Percentiles rank a stretch among this genome's conserved stretches.
phyloP scores from a whole-genome alignment of 2,329 filamentous ascomycete species.

The Didymella keratinophila region DNA sequence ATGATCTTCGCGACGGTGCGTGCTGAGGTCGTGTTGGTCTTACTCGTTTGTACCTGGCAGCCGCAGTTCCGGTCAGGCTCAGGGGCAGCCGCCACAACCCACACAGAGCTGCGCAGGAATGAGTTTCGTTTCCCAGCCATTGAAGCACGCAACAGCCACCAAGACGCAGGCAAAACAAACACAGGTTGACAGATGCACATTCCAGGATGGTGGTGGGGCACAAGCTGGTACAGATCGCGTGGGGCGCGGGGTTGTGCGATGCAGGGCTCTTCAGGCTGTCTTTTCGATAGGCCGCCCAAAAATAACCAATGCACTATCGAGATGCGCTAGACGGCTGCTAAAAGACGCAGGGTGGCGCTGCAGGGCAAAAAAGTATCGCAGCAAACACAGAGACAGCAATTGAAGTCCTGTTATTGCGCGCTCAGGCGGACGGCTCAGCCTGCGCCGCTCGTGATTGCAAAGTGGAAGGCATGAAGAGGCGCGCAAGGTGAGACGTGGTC shows the following conservation, averaged over 20 bases:
- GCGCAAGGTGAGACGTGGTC: slow-evolving; percentile 11
- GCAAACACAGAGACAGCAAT: not conserved
- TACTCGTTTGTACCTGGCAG: slow-evolving; percentile 21
- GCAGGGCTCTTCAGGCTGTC: slow-evolving; percentile 4
- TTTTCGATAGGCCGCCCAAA: slow-evolving; percentile 5
- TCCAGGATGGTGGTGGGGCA: slow-evolving; percentile 9
- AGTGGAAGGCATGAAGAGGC: slow-evolving; percentile 7
- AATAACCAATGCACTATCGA: slow-evolving; percentile 8
- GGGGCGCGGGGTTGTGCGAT: slow-evolving; percentile 16
- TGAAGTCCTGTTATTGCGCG: not conserved
- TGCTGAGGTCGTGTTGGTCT: slow-evolving; percentile 6
- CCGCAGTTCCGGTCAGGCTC: slow-evolving; percentile 9
- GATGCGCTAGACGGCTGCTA: slow-evolving; percentile 7
- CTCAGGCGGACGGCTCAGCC: slow-evolving; percentile 1
- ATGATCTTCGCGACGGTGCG: slow-evolving; percentile 7
- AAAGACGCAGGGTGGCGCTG: slow-evolving; percentile 6
- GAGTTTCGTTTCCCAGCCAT: slow-evolving; percentile 5
- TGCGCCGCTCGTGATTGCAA: slow-evolving; percentile 10
- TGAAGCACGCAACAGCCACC: slow-evolving; percentile 1
- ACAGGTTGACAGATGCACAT: slow-evolving; percentile 16
- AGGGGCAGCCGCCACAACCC: slow-evolving; percentile 9
- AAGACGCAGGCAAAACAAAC: slow-evolving; percentile 14
- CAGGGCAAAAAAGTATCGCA: slow-evolving; percentile 11
- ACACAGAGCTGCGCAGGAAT: slow-evolving; percentile 4
- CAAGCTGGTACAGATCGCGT: slow-evolving; percentile 13